These are phyloP conservation scores for Collybiopsis confluens DNA, from an alignment of 768 basidiomycete genomes.

Conservation along the genomic window DNA sequence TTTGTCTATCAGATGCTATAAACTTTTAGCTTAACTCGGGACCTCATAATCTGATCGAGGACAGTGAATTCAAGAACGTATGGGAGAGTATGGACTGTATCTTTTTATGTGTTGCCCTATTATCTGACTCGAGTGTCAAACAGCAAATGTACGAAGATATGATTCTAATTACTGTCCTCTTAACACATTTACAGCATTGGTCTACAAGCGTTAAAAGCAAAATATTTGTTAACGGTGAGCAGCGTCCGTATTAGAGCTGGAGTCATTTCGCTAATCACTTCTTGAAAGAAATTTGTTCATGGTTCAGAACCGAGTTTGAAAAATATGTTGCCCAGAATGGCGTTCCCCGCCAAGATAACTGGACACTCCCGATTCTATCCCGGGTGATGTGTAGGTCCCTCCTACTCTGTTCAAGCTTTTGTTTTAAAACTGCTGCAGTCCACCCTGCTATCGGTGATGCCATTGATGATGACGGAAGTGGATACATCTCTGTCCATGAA, in stretches of 20 bases:
- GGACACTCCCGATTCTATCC: slow-evolving; percentile 18
- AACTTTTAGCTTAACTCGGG: slow-evolving; percentile 17
- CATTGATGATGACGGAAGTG: slow-evolving; percentile 20
- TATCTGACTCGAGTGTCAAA: slow-evolving; percentile 6
- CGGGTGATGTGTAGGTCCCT: slow-evolving; percentile 19
- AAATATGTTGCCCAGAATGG: slow-evolving; percentile 6
- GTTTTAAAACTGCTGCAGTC: slow-evolving; percentile 5
- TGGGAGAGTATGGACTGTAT: slow-evolving; percentile 15
- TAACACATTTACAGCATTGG: slow-evolving; percentile 10
- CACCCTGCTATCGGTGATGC: slow-evolving; percentile 19
- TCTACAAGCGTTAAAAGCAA: slow-evolving; percentile 17
- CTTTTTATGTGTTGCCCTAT: background rate
- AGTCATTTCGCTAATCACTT: slow-evolving; percentile 7
- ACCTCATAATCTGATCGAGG: slow-evolving; percentile 18
- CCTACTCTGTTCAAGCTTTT: background rate
- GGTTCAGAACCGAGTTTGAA: background rate
- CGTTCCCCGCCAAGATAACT: slow-evolving; percentile 11
- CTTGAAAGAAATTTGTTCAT: slow-evolving; percentile 7
- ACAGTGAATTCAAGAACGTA: slow-evolving; percentile 15
- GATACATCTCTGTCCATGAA: slow-evolving; percentile 19
- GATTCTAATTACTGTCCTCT: too few relatives aligned
- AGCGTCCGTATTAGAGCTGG: background rate
- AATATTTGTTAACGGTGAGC: slow-evolving; percentile 18
- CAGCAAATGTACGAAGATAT: slow-evolving; percentile 5
- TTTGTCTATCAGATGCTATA: too few relatives aligned